Base-by-base conservation (phyloP, 2,329 filamentous ascomycete genomes). In the Diaporthe citri region DNA sequence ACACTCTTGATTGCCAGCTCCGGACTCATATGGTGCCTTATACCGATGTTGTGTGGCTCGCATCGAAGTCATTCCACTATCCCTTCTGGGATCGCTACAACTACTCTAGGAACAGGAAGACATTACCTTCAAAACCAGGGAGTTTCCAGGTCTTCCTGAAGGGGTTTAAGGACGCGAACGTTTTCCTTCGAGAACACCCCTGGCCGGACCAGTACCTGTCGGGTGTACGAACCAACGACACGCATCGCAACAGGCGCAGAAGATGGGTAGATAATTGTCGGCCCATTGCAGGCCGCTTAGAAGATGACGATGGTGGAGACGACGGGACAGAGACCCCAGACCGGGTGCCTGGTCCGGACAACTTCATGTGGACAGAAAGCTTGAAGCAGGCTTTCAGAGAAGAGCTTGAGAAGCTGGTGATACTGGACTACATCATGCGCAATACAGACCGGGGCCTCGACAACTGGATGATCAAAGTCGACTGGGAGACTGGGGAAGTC, bases 391-490 rank as follows among this genome's bases (percentile, higher is more conserved):
- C 95, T 0, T 98, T 99, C 82, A 89, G 97, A 51, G 97, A 99
- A 83, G 94, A 98, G 85, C 88, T 99, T 64, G 97, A 99, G 85
- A 98, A 98, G 84, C 88, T 99, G 10, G 97, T 99, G 31, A 97
- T 99, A 80, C 85, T 99, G 78, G 97, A 99, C 84, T 99, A 99
- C 82, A 97, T 99, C 77, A 99, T 99, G 97, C 92, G 97, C 74
- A 99, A 99, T 82, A 99, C 97, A 2, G 97, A 99, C 83, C 91
- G 97, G 84, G 97, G 97, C 2, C 87, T 98, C 74, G 97, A 99
- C 83, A 99, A 99, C 80, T 99, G 97, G 97, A 99, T 99, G 97
- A 95, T 99, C 82, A 97, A 95, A 83, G 94, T 99, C 43, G 96
- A 99, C 83, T 95, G 92, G 89, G 90, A 95, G 79, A 92, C 90